Evolutionary conservation across 768 basidiomycete species (phyloP), one percentile per base, ranked within the genome.

Genomic region (Tylopilus balloui): DNA sequence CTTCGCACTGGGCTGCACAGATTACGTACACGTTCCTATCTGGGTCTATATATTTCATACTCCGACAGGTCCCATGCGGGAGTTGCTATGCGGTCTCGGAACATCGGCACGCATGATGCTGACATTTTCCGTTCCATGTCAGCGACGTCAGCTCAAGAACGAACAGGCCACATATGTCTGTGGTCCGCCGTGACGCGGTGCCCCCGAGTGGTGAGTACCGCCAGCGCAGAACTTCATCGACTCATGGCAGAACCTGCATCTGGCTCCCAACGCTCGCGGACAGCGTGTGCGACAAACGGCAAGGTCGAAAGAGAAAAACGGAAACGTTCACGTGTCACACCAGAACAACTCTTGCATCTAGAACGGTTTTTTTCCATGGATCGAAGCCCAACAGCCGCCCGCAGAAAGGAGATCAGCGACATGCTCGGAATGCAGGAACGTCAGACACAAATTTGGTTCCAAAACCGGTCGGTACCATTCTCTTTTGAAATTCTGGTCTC

Each of bases 401-500:
- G 81, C 42, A 74, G 89, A 36, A 79, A 80, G 46, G 88, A 89
- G 57, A 88, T 92, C 45, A 81, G 84, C 50, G 78, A 82, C 21
- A 65, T 79, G 47, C 73, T 92, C 5, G 86, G 86, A 14, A 89
- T 92, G 84, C 79, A 86, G 43, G 89, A 91, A 68, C 81, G 88
- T 31, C 89, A 91, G 72, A 89, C 86, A 0, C 89, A 91, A 67
- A 86, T 92, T 40, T 91, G 89, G 89, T 92, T 90, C 59, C 88
- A 92, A 64, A 91, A 92, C 62, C 74, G 88, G 88, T 57, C 23
- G 7, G 56, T 54, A 5, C 28, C 6, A 27, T 27, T 9, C 35
- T 42, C 11, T 45, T 12, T 36, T 8, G 7, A 20, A 20, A 19
- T 32, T 20, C 32, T 44, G 15, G 13, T 12, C 39, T 45, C 46